Conservation (phyloP, 78 protist genomes). For the Guillardia theta region DNA sequence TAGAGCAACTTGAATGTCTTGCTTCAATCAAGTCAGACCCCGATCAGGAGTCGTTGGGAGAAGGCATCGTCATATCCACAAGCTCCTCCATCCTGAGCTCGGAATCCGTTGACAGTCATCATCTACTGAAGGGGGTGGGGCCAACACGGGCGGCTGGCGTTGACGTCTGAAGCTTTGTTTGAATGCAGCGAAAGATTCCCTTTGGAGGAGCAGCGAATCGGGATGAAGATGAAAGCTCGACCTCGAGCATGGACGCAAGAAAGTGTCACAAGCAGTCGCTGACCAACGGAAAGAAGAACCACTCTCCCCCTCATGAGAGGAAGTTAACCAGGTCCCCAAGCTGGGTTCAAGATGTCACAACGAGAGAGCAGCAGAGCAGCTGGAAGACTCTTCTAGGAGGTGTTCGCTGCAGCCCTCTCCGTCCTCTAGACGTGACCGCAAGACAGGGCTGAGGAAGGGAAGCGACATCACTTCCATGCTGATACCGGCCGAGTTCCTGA, state of each 20-base stretch:
- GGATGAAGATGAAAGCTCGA: background rate
- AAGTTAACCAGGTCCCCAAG: too few species aligned
- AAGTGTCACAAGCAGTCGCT: background rate
- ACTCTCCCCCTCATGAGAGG: background rate
- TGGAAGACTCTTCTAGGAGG: background rate
- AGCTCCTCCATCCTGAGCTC: too few species aligned
- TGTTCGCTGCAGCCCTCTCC: background rate
- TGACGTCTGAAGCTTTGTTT: too few species aligned
- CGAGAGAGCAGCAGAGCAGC: background rate
- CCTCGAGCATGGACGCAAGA: background rate
- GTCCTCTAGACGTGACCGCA: background rate
- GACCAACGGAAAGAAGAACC: background rate
- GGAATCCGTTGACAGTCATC: too few species aligned
- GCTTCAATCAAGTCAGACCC: too few species aligned
- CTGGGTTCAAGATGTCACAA: background rate
- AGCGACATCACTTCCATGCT: background rate
- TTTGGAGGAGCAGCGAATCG: background rate
- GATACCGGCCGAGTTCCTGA: background rate
- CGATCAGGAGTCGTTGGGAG: too few species aligned
- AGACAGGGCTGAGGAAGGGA: background rate
- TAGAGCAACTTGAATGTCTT: too few species aligned
- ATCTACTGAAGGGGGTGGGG: too few species aligned
- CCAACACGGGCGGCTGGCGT: too few species aligned
- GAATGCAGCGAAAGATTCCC: background rate
- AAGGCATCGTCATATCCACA: too few species aligned